These are phyloP conservation scores for Russula sp. DNA, from an alignment of 768 basidiomycete genomes.

Conservation along the genomic window DNA sequence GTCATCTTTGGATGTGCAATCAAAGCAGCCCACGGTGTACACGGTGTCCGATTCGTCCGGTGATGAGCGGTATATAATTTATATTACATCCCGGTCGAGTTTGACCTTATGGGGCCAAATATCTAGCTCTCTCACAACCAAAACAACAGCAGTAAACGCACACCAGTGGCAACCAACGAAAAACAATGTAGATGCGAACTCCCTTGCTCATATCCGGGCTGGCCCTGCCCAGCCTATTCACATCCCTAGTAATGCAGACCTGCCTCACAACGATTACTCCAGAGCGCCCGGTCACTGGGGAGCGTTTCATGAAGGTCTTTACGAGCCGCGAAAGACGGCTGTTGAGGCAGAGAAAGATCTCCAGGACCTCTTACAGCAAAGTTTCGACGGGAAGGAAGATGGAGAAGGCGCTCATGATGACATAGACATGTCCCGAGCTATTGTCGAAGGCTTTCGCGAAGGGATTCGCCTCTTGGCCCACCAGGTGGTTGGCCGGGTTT, in stretches of 20 bases:
- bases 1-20: constrained; percentile 5
- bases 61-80: constrained; percentile 21
- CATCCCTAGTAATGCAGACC: constrained; percentile 19
- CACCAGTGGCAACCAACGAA: background rate
- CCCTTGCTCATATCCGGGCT: background rate
- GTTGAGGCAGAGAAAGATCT: constrained; percentile 73
- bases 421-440: constrained; percentile 59
- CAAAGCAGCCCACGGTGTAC: constrained; percentile 2
- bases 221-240: constrained; percentile 19
- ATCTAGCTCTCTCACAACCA: background rate
- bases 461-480: constrained; percentile 73
- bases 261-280: background rate
- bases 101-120: background rate
- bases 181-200: constrained; percentile 7
- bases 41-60: constrained; percentile 21
- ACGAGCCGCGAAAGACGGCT: constrained; percentile 35
- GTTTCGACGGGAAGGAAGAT: constrained; percentile 48
- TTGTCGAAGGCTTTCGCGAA: constrained; percentile 71
- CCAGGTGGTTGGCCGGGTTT: constrained; percentile 76
- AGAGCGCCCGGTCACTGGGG: constrained; percentile 29
- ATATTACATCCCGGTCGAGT: background rate
- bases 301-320: constrained; percentile 28
- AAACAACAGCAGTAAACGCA: background rate
- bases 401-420: constrained; percentile 38
- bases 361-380: constrained; percentile 67